A percentile compares a stretch with the other conserved stretches of the same genome.
phyloP scores from a whole-genome alignment of 352 stramenopile species.

The Thalassiosira livingstoniorum region DNA sequence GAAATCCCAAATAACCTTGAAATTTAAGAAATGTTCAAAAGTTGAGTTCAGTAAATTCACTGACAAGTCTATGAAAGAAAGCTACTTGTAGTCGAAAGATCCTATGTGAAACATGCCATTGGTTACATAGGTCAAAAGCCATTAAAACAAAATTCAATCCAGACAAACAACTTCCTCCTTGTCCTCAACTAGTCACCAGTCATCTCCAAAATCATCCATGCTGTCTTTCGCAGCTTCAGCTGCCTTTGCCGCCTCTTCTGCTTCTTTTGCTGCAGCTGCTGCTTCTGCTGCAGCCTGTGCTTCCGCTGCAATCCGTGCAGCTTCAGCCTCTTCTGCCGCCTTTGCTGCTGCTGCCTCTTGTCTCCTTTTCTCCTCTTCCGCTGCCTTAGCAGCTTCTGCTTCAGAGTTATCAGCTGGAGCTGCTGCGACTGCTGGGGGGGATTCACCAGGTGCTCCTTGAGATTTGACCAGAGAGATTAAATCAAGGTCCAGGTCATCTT shows the following conservation, averaged over 20 bases:
- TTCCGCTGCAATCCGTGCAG: conserved; percentile 5
- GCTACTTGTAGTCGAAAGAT: no score
- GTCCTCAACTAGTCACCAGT: no score
- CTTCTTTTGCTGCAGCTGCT: conserved; percentile 80
- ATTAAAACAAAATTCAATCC: no score
- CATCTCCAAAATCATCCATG: conserved; percentile 76
- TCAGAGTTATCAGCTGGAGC: conserved; percentile 28
- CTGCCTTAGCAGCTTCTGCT: conserved; percentile 31
- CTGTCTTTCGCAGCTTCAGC: conserved; percentile 46
- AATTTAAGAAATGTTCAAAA: no score
- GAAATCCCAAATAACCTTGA: no score
- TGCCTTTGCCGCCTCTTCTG: conserved; percentile 27
- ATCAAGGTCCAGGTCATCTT: conserved; percentile 89
- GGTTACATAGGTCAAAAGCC: no score
- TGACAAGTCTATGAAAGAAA: no score
- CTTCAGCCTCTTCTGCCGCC: conserved; percentile 27
- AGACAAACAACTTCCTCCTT: no score
- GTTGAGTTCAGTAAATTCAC: no score
- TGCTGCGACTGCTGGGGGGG: conserved; percentile 22
- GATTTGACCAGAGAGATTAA: conserved; percentile 89
- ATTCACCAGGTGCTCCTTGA: conserved; percentile 48
- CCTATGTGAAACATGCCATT: no score
- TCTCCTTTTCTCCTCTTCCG: conserved; percentile 26
- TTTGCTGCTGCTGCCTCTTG: conserved; percentile 34
- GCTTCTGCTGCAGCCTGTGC: conserved; percentile 55